Evolutionary conservation across 441 rosid genomes (phyloP), one percentile per base, ranked within the genome.

Genomic region (Kokia cookei): DNA sequence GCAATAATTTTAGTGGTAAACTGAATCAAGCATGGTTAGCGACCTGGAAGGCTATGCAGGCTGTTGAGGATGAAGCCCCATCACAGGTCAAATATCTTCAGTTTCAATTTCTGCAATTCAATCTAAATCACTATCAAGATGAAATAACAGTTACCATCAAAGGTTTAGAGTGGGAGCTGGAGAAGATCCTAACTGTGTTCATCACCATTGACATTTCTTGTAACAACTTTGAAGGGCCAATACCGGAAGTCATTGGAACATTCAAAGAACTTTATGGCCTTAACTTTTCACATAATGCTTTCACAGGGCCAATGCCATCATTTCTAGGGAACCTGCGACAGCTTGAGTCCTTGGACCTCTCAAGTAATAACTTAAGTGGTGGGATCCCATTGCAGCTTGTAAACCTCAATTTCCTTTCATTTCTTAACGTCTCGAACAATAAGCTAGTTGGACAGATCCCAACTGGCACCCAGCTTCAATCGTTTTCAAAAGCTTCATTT

Each of bases 311-410:
- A 3, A 86, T 86, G 10, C 89, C 88, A 12, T 10, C 67, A 1
- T 13, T 40, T 5, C 14, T 85, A 1, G 86, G 75, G 7, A 74
- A 82, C 15, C 50, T 81, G 54, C 29, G 0, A 32, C 72, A 75
- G 45, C 84, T 88, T 0, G 89, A 86, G 71, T 85, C 92, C 7
- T 73, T 86, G 2, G 90, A 88, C 72, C 78, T 86, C 7, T 85
- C 89, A 5, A 0, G 1, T 4, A 88, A 86, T 61, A 0, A 50
- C 0, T 68, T 88, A 17, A 45, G 4, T 0, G 91, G 83, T 2
- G 19, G 3, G n/a, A 83, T 89, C 50, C 91, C 93, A 3, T 0
- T 0, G 2, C 73, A 43, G 74, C 84, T 89, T 19, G 63, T 68
- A 7, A 65, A 40, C 0, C 84, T 89, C 0, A 69, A 29, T 48